Evolutionary conservation across 257 asterid genomes (phyloP).

Genomic region (Solanum dulcamara): DNA sequence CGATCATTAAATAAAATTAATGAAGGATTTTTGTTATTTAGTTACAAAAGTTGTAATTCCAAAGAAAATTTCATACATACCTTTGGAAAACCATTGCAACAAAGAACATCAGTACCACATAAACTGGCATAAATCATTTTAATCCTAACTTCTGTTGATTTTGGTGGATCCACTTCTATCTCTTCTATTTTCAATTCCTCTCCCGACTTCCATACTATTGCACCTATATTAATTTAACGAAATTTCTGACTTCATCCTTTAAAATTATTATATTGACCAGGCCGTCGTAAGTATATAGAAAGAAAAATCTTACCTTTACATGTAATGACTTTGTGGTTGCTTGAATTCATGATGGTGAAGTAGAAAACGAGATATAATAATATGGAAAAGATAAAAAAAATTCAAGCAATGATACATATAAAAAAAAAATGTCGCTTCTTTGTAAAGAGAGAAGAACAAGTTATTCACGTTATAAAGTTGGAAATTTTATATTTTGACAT

Average conservation of each 20-base stretch:
- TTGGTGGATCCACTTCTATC: slow-evolving; percentile 50
- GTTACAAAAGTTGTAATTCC: neutral
- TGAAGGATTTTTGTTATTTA: neutral
- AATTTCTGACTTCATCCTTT: neutral
- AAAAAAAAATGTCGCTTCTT: neutral
- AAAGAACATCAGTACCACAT: slow-evolving; percentile 47
- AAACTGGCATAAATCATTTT: slow-evolving; percentile 58
- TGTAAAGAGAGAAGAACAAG: too few relatives aligned
- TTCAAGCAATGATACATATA: neutral
- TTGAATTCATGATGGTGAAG: neutral
- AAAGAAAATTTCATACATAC: neutral
- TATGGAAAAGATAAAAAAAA: neutral
- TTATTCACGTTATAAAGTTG: neutral
- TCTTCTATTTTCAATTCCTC: slow-evolving; percentile 34
- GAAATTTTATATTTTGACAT: neutral
- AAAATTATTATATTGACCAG: neutral
- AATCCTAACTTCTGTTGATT: slow-evolving; percentile 38
- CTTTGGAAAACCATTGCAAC: slow-evolving; percentile 24
- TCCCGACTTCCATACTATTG: slow-evolving; percentile 29
- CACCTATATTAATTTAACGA: slow-evolving; percentile 27
- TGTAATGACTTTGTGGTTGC: neutral
- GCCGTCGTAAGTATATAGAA: neutral
- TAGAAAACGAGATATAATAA: neutral
- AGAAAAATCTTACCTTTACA: neutral
- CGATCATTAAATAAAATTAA: neutral